Evolutionary conservation across 768 basidiomycete genomes (phyloP).

Genomic region (Tylopilus vinaceipallidus): DNA sequence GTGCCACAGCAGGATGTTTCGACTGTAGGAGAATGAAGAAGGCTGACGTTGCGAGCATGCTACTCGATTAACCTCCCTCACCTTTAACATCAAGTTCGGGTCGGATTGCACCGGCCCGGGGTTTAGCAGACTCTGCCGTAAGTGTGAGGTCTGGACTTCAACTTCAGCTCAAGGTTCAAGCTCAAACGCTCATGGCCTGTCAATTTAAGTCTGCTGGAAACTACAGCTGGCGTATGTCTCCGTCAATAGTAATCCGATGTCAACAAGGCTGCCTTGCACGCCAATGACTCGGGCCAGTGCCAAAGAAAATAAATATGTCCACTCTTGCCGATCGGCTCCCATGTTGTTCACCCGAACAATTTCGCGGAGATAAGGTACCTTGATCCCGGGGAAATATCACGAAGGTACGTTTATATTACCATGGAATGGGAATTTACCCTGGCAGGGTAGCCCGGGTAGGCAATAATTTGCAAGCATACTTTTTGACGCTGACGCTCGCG

Average conservation of each 20-base stretch:
- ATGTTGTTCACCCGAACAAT: background rate
- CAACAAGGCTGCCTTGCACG: too few relatives aligned
- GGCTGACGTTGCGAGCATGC: background rate
- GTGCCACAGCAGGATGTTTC: too few relatives aligned
- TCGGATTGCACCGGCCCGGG: too few relatives aligned
- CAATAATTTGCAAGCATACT: background rate
- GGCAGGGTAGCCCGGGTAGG: background rate
- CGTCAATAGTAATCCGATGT: background rate
- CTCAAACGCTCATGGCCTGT: background rate
- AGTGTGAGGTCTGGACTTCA: background rate
- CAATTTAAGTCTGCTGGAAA: background rate
- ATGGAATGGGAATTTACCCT: slow-evolving; percentile 12
- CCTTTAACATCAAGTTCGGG: too few relatives aligned
- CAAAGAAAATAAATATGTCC: background rate
- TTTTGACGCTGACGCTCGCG: slow-evolving; percentile 4
- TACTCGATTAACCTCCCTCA: background rate
- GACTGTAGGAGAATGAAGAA: background rate
- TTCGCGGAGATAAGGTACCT: slow-evolving; percentile 27
- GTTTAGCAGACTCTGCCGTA: background rate
- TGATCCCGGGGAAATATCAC: background rate
- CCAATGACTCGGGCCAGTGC: too few relatives aligned
- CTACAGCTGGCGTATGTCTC: background rate
- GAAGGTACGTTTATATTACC: slow-evolving; percentile 10
- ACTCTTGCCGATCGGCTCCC: slow-evolving; percentile 14
- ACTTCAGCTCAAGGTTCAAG: background rate